Conservation (phyloP, 2,329 filamentous ascomycete species). For the Parastagonospora nodorum region DNA sequence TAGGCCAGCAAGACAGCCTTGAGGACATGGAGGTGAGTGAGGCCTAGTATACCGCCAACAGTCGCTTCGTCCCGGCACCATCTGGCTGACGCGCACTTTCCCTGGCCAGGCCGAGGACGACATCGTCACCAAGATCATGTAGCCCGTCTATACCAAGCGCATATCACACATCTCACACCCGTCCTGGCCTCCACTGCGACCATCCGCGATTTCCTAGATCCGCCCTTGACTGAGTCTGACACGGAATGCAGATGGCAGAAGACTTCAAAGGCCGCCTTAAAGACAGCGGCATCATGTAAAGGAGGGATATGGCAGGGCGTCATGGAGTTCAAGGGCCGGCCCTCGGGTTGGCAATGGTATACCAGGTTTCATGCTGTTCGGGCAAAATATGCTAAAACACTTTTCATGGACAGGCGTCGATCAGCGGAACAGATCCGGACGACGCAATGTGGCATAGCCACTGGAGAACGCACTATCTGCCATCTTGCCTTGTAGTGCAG, state of each 20-base stretch:
- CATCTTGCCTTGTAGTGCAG: conserved; percentile 42
- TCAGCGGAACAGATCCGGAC: conserved; percentile 15
- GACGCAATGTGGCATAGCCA: conserved; percentile 15
- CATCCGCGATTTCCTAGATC: conserved; percentile 16
- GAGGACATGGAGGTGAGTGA: conserved; percentile 98
- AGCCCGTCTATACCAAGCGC: conserved; percentile 19
- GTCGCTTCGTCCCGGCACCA: conserved; percentile 31
- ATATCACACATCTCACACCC: conserved; percentile 10
- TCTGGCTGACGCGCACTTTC: conserved; percentile 48
- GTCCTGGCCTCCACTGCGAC: conserved; percentile 16
- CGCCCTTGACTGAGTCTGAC: conserved; percentile 34
- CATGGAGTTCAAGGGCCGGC: conserved; percentile 15
- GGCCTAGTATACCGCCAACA: conserved; percentile 18
- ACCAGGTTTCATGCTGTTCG: conserved; percentile 23
- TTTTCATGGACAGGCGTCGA: conserved; percentile 21
- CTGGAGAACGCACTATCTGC: conserved; percentile 46
- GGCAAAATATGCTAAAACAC: conserved; percentile 29
- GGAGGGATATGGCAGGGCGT: conserved; percentile 27
- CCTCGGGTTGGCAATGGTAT: conserved; percentile 26
- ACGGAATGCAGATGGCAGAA: conserved; percentile 35
- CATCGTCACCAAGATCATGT: conserved; percentile 85
- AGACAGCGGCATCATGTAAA: conserved; percentile 39
- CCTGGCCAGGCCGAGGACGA: conserved; percentile 80
- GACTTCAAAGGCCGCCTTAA: conserved; percentile 36
- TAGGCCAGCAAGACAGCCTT: conserved; percentile 94